Percentiles rank a stretch among this genome's conserved stretches.
Evolutionary conservation across 257 asterid species (phyloP).

Genomic region (Eucommia ulmoides): DNA sequence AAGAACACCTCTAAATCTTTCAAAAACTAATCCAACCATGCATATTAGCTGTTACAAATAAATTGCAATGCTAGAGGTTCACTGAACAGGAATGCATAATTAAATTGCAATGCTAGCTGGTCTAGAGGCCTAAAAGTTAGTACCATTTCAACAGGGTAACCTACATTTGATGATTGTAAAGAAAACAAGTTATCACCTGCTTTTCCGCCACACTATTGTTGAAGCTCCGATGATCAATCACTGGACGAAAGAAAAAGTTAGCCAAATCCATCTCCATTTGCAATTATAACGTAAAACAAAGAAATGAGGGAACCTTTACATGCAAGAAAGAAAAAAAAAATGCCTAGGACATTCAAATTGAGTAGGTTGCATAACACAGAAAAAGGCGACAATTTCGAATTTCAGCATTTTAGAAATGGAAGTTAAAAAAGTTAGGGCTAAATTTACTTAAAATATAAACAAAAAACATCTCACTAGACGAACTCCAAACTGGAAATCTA

Average conservation of each 20-base stretch:
- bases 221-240: slow-evolving; percentile 64
- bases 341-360: neutral
- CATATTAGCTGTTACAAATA: neutral
- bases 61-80: too few relatives aligned
- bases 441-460: neutral
- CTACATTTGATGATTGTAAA: neutral
- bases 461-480: neutral
- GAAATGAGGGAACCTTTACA: neutral
- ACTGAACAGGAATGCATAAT: too few relatives aligned
- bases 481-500: slow-evolving; percentile 8
- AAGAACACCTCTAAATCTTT: neutral
- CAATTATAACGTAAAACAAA: neutral
- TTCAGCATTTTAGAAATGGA: neutral
- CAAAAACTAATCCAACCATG: neutral
- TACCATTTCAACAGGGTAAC: neutral
- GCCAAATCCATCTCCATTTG: neutral
- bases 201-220: slow-evolving; percentile 68
- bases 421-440: neutral
- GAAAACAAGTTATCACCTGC: slow-evolving; percentile 33
- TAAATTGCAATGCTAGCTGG: too few relatives aligned
- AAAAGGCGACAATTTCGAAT: neutral
- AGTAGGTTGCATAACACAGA: neutral
- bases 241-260: slow-evolving; percentile 22
- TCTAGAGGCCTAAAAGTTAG: neutral
- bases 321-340: too few relatives aligned